Base-by-base conservation (phyloP, 371 early-diverging fungal genomes). In the Mucor saturninus region DNA sequence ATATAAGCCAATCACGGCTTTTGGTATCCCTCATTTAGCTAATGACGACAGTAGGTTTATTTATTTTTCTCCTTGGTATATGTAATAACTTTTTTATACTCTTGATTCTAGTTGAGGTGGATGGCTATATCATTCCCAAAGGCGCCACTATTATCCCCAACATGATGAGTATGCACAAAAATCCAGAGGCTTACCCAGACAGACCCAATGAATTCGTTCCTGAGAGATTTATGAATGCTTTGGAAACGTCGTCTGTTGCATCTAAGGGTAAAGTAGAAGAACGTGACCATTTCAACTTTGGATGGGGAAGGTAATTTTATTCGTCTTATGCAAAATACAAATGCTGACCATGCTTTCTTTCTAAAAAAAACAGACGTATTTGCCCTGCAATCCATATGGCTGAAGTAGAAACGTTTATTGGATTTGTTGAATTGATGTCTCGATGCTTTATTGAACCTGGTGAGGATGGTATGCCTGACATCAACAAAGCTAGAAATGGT, bases 211-310 rank as follows among this genome's bases (percentile, higher is more conserved):
- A 4, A 10, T 69, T 62, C 21, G 26, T 26, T 11, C 65, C 70
- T 10, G 70, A 69, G 1, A 26, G 70, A 32, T 69, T 61, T 37
- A 48, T 69, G 38, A 54, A 43, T 28, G 57, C 52, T 42, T 32
- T 48, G 8, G 61, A 56, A 28, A 48, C 61, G 13, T 61, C 60
- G 59, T 28, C 46, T n/a, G 48, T 59, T 21, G 40, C 65, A 11
- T 54, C 70, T 0, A 61, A 58, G 54, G 65, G 65, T 26, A 54
- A 38, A 28, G 28, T 58, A 4, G 40, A 61, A 14, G 55, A 62
- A 3, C 49, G 70, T 15, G 65, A 69, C 51, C 61, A 58, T 29
- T 69, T 50, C 31, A 53, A 31, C 7, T 69, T 69, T 62, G 65
- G 65, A 14, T 69, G 58, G 61, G 70, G 65, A 57, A 69, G 54